Evolutionary conservation across 225 moss, liverwort and hornwort genomes (phyloP), one percentile per base, ranked within the genome.

Genomic region (Marchantia paleacea): DNA sequence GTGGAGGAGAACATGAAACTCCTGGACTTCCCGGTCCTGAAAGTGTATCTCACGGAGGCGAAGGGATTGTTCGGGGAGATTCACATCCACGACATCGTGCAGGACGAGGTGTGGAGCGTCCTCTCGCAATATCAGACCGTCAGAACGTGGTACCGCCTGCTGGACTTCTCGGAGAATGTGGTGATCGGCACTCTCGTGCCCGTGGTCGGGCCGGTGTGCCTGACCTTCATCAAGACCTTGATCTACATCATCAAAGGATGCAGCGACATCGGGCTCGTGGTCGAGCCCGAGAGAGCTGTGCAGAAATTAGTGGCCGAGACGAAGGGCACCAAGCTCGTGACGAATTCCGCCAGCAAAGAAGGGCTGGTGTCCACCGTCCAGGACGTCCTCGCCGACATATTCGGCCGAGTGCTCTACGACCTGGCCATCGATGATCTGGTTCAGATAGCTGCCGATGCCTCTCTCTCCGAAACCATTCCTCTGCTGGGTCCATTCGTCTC

Each of bases 391-490:
- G 53, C 60, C 22, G 58, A 84, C n/a, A 80, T 84, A 2, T 84
- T 84, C n/a, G 84, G 84, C 49, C 0, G 18, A 10, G 50, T 75
- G 51, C n/a, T 80, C 24, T 67, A 80, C 47, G 22, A 63, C 1
- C 75, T 84, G 3, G 80, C 80, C 68, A 84, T 84, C 30, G 69
- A 80, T 52, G 84, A 84, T 64, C 58, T 80, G 55, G 76, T 80
- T 7, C 30, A 75, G 6, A 61, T 76, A 48, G 53, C 80, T 25
- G 76, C 80, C 9, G 76, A 84, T 50, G 31, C 80, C 4, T 62
- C 73, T 15, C 20, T 80, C 19, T 20, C 73, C 30, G 84, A 22
- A 19, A n/a, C 84, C 11, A 61, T 84, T 31, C 80, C 84, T 18
- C 28, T 84, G 3, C 52, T 84, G 52, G 80, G 84, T n/a, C 80